Percentiles rank a stretch among this genome's conserved stretches.
Conservation (phyloP, 1,284 basidiomycete genomes). For the Polyporus tsugae region DNA sequence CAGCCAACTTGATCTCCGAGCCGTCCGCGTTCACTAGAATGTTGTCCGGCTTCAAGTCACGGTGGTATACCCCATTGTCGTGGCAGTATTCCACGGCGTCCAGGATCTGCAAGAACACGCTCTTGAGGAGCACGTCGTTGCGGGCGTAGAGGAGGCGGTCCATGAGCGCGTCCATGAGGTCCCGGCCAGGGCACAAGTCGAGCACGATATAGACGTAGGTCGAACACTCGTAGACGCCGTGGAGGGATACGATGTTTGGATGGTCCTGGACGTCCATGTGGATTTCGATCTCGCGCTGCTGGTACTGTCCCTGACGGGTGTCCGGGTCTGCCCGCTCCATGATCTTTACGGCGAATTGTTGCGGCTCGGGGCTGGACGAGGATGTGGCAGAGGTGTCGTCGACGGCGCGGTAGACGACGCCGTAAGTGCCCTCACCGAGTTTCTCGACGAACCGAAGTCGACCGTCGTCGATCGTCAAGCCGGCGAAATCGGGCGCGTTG, state of each 20-base stretch:
- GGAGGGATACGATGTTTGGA: conserved; percentile 63
- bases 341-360: conserved; percentile 68
- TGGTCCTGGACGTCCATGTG: conserved; percentile 65
- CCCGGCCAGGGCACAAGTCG: conserved; percentile 69
- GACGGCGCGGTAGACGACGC: conserved; percentile 46
- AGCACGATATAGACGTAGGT: conserved; percentile 67
- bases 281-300: conserved; percentile 43
- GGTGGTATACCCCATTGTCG: conserved; percentile 66
- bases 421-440: conserved; percentile 46
- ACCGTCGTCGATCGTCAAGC: conserved; percentile 39
- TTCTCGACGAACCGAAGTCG: conserved; percentile 54
- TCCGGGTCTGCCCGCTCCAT: conserved; percentile 64
- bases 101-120: conserved; percentile 66
- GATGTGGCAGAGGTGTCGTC: conserved; percentile 59
- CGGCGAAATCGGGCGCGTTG: conserved; percentile 35
- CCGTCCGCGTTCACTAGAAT: conserved; percentile 61
- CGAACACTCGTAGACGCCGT: conserved; percentile 63
- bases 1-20: conserved; percentile 59
- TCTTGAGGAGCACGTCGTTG: conserved; percentile 56
- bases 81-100: conserved; percentile 71
- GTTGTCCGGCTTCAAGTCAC: conserved; percentile 80
- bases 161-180: conserved; percentile 69
- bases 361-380: conserved; percentile 42
- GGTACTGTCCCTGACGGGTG: conserved; percentile 30
- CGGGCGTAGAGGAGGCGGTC: conserved; percentile 55